phyloP scores from a whole-genome alignment of 257 asterid species.

The Solanum pimpinellifolium region DNA sequence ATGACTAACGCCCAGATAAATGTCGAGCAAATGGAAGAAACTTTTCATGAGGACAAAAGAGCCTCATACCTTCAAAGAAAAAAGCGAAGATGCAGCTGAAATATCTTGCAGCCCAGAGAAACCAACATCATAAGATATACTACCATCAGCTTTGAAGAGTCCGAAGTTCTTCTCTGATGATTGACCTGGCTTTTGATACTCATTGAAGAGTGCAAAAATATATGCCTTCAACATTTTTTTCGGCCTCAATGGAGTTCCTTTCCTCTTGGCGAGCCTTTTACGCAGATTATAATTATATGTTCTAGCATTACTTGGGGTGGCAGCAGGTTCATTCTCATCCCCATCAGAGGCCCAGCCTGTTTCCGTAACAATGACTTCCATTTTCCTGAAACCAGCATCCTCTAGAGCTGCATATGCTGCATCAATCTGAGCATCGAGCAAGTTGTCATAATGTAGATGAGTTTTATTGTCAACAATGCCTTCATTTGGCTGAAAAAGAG shows the following conservation, averaged over 20 bases:
- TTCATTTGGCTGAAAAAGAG: slow-evolving; percentile 60
- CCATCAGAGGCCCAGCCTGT: slow-evolving; percentile 99
- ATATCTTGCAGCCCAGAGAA: slow-evolving; percentile 62
- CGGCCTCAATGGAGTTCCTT: slow-evolving; percentile 93
- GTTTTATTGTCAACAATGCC: slow-evolving; percentile 63
- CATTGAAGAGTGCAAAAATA: slow-evolving; percentile 83
- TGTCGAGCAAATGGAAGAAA: neutral
- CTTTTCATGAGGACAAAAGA: neutral
- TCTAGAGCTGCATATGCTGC: slow-evolving; percentile 92
- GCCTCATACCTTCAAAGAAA: slow-evolving; percentile 46
- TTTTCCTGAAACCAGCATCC: slow-evolving; percentile 52
- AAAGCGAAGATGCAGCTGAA: slow-evolving; percentile 40
- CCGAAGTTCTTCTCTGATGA: slow-evolving; percentile 78
- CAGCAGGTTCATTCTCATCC: slow-evolving; percentile 77
- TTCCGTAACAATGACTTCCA: slow-evolving; percentile 91
- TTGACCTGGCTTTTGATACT: slow-evolving; percentile 57
- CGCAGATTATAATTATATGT: slow-evolving; percentile 71
- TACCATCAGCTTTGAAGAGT: slow-evolving; percentile 76
- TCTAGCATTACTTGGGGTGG: slow-evolving; percentile 63
- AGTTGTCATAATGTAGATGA: slow-evolving; percentile 67
- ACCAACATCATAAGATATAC: slow-evolving; percentile 72
- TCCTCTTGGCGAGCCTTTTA: slow-evolving; percentile 74
- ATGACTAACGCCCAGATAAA: neutral
- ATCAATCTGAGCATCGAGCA: slow-evolving; percentile 96
- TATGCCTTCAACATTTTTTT: slow-evolving; percentile 61